Percentiles rank a stretch among this genome's conserved stretches.
phyloP scores from a whole-genome alignment of 352 stramenopile species.

The Phytophthora pseudosyringae region DNA sequence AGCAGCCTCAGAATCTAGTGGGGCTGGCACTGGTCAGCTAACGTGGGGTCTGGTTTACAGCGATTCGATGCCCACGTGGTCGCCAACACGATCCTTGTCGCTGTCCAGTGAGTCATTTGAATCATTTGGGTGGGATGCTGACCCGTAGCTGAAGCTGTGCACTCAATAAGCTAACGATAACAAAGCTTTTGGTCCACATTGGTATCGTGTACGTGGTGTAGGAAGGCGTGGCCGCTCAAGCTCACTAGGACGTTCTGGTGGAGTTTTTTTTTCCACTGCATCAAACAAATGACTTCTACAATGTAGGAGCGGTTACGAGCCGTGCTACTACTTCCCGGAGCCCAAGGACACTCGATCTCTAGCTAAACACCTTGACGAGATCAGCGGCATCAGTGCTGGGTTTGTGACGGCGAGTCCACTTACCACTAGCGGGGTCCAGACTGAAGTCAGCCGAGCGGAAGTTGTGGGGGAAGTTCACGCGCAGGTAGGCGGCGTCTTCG shows the following conservation, averaged over 20 bases:
- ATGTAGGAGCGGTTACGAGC: background rate
- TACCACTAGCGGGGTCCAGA: constrained; percentile 43
- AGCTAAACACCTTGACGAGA: constrained; percentile 34
- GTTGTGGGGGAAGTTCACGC: constrained; percentile 60
- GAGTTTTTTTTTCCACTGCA: constrained; percentile 1
- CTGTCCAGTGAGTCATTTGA: constrained; percentile 38
- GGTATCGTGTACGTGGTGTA: background rate
- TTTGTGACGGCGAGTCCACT: constrained; percentile 43
- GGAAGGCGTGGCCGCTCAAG: constrained; percentile 2
- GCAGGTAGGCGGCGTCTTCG: constrained; percentile 56
- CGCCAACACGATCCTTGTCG: constrained; percentile 32
- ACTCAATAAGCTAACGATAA: constrained; percentile 10
- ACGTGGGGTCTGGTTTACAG: constrained; percentile 35
- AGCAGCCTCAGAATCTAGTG: constrained; percentile 33
- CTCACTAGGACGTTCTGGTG: background rate
- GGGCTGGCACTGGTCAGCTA: constrained; percentile 7
- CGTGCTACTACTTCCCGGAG: background rate
- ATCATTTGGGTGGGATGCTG: constrained; percentile 23
- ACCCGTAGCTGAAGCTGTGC: constrained; percentile 1
- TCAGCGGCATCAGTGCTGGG: constrained; percentile 13
- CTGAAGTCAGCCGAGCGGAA: constrained; percentile 67
- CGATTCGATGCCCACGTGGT: constrained; percentile 33
- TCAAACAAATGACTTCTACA: background rate
- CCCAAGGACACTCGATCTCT: constrained; percentile 1
- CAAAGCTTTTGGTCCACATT: constrained; percentile 13